phyloP scores from a whole-genome alignment of 441 rosid genomes.

The Gossypium trilobum region DNA sequence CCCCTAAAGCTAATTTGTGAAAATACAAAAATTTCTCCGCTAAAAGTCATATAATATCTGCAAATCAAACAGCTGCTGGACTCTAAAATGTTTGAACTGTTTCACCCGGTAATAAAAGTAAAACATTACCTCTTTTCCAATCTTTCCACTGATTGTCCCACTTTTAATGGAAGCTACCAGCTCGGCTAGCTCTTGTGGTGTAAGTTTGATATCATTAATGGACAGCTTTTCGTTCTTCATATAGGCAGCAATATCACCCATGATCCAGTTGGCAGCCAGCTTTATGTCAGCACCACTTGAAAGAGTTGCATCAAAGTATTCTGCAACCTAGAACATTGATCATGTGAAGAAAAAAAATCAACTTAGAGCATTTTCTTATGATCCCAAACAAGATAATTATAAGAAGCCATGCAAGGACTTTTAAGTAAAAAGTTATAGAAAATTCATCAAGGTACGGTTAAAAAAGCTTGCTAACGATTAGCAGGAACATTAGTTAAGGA shows the following conservation, averaged over 20 bases:
- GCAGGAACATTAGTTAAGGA: too few species aligned
- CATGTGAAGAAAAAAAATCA: conserved; percentile 6
- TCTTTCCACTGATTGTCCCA: conserved; percentile 87
- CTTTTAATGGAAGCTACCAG: conserved; percentile 72
- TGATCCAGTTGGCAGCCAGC: conserved; percentile 79
- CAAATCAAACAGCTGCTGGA: neutral
- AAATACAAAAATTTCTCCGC: too few species aligned
- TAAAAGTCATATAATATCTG: neutral
- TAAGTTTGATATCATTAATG: conserved; percentile 61
- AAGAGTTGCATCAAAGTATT: conserved; percentile 69
- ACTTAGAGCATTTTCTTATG: conserved; percentile 14
- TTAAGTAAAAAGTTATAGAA: neutral
- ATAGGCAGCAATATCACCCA: conserved; percentile 84
- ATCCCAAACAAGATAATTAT: neutral
- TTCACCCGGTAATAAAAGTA: neutral
- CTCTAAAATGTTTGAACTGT: neutral
- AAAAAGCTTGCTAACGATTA: neutral
- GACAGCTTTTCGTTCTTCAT: conserved; percentile 74
- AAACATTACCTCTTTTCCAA: conserved; percentile 64
- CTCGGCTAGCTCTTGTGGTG: conserved; percentile 65
- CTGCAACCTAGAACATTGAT: conserved; percentile 52
- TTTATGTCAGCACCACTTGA: conserved; percentile 69
- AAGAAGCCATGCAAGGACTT: neutral
- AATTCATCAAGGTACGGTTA: neutral
- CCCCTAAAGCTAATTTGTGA: too few species aligned